Evolutionary conservation across 2,329 filamentous ascomycete genomes (phyloP).

Genomic region (Tolypocladium nubicola): DNA sequence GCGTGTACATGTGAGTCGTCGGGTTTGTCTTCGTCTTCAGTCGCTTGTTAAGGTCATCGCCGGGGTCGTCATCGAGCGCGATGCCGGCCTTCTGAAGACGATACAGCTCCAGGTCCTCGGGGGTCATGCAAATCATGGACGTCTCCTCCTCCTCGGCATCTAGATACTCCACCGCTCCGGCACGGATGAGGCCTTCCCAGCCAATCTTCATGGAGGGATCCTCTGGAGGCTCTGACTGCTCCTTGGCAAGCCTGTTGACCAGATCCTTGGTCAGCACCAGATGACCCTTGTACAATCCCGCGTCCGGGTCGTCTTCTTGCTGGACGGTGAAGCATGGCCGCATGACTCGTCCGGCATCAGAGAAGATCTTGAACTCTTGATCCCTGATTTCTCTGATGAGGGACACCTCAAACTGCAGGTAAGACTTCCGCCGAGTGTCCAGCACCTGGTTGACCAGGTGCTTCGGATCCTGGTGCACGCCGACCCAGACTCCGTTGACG

Average conservation of each 20-base stretch:
- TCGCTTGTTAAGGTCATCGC: constrained; percentile 66
- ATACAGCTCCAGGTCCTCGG: constrained; percentile 80
- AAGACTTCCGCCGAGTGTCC: constrained; percentile 66
- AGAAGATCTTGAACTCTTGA: constrained; percentile 97
- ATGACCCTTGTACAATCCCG: constrained; percentile 47
- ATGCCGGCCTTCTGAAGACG: constrained; percentile 59
- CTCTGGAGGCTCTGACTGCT: constrained; percentile 55
- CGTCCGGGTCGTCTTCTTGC: constrained; percentile 67
- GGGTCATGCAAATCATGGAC: constrained; percentile 98
- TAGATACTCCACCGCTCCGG: constrained; percentile 87
- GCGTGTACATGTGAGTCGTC: constrained; percentile 85
- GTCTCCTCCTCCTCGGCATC: constrained; percentile 98
- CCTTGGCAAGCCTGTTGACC: constrained; percentile 60
- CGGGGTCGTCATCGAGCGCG: constrained; percentile 48
- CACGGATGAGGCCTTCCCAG: constrained; percentile 77
- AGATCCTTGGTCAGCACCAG: constrained; percentile 80
- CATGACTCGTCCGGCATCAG: constrained; percentile 90
- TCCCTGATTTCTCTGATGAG: constrained; percentile 94
- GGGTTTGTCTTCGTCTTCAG: constrained; percentile 83
- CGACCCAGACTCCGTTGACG: constrained; percentile 96
- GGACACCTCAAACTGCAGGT: constrained; percentile 86
- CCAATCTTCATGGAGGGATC: constrained; percentile 59
- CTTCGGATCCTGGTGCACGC: constrained; percentile 81
- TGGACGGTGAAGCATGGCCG: constrained; percentile 90
- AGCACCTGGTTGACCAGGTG: constrained; percentile 73